Evolutionary conservation across 2,329 filamentous ascomycete species (phyloP).

Genomic region (Fusarium annulatum): DNA sequence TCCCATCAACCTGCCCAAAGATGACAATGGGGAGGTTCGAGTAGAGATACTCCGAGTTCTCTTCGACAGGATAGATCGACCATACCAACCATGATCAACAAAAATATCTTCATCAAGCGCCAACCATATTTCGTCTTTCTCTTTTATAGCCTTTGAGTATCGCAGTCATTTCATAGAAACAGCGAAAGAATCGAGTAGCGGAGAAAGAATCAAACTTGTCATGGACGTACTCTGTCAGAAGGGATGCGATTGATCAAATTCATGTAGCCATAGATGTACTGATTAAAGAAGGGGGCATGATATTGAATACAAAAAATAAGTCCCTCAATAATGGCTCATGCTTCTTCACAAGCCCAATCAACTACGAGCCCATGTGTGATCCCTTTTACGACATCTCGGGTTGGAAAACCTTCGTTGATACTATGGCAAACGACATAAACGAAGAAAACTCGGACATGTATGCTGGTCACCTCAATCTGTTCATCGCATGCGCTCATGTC

Average conservation of each 20-base stretch:
- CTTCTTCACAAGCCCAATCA: neutral
- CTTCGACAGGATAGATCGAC: accelerated
- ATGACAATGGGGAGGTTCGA: neutral
- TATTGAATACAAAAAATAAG: neutral
- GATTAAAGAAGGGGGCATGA: neutral
- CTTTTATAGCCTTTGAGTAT: neutral
- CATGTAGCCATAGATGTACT: too few species aligned
- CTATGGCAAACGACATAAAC: too few species aligned
- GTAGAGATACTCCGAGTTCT: accelerated
- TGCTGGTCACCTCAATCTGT: too few species aligned
- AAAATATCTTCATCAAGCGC: too few species aligned
- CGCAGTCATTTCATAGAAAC: neutral
- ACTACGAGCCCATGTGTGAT: neutral
- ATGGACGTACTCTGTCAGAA: neutral
- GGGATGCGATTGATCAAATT: neutral
- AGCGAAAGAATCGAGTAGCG: neutral
- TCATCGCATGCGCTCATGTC: too few species aligned
- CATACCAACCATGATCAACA: neutral
- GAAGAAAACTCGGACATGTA: too few species aligned
- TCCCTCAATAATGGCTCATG: neutral
- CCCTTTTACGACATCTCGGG: too few species aligned
- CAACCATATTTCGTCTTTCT: neutral
- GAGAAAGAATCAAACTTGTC: neutral
- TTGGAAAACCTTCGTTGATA: too few species aligned
- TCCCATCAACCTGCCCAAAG: neutral